Conservation (phyloP, 2,329 filamentous ascomycete genomes). For the Xylaria sp. region DNA sequence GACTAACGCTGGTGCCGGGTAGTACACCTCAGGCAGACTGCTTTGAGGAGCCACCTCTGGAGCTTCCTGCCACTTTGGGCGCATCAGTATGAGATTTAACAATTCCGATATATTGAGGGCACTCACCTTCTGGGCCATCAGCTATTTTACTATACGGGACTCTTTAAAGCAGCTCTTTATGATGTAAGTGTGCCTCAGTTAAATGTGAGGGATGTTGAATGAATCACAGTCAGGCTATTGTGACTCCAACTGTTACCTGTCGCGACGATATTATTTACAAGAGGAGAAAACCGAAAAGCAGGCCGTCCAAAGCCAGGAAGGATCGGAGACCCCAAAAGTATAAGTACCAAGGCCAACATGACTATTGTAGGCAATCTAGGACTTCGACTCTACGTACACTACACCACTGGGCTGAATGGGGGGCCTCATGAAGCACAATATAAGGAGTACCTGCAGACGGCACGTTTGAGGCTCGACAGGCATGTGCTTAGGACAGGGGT, state of each 20-base stretch:
- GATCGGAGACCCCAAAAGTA: slow-evolving; percentile 8
- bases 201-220: background rate
- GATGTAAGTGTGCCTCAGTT: background rate
- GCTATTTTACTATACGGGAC: background rate
- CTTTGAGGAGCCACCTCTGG: slow-evolving; percentile 44
- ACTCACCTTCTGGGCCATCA: slow-evolving; percentile 44
- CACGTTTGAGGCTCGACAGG: slow-evolving; percentile 32
- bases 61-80: slow-evolving; percentile 48
- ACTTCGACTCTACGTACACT: slow-evolving; percentile 7
- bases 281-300: background rate
- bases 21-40: slow-evolving; percentile 48
- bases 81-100: slow-evolving; percentile 8
- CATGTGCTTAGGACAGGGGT: slow-evolving; percentile 21
- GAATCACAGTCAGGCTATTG: background rate
- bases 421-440: slow-evolving; percentile 5
- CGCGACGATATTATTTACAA: slow-evolving; percentile 7
- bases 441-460: slow-evolving; percentile 20
- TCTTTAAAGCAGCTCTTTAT: background rate
- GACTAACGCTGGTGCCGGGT: slow-evolving; percentile 44
- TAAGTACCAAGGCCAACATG: slow-evolving; percentile 19
- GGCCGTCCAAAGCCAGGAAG: background rate
- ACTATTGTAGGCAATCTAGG: slow-evolving; percentile 20
- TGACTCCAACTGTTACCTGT: background rate
- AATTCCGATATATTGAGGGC: background rate
- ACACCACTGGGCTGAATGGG: background rate